These are phyloP conservation scores for Thymus mandschuricus DNA, from an alignment of 257 asterid genomes.

Conservation along the genomic window DNA sequence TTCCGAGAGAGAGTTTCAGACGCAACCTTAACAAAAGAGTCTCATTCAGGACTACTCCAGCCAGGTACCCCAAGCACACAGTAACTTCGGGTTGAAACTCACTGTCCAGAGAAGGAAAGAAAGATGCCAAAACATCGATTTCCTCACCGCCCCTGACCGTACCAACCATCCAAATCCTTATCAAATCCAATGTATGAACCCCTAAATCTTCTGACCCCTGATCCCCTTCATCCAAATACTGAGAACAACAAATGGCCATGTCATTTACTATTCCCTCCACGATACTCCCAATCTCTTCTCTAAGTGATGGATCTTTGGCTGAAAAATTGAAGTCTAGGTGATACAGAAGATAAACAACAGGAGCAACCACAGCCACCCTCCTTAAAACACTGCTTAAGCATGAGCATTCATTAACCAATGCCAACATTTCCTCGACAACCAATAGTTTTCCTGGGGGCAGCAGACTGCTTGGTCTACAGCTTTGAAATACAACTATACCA, in stretches of 20 bases:
- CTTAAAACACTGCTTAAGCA: constrained; percentile 26
- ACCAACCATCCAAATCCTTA: constrained; percentile 39
- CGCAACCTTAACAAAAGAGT: constrained; percentile 36
- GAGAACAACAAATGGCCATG: constrained; percentile 37
- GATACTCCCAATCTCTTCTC: constrained; percentile 33
- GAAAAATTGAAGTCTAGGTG: constrained; percentile 30
- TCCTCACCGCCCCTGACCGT: constrained; percentile 12
- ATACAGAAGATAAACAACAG: constrained; percentile 32
- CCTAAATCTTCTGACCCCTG: constrained; percentile 24
- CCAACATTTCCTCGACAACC: constrained; percentile 23
- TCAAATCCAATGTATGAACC: constrained; percentile 26
- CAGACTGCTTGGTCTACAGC: constrained; percentile 15
- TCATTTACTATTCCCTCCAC: constrained; percentile 28
- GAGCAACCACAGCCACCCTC: constrained; percentile 39
- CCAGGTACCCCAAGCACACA: constrained; percentile 29
- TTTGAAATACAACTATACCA: constrained; percentile 25
- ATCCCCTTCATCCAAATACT: constrained; percentile 26
- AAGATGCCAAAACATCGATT: constrained; percentile 27
- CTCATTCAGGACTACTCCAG: constrained; percentile 44
- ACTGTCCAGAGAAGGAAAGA: constrained; percentile 35
- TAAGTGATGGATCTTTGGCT: constrained; percentile 24
- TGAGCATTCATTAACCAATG: constrained; percentile 22
- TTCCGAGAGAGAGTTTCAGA: constrained; percentile 32
- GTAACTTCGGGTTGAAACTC: constrained; percentile 32
- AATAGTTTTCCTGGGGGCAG: constrained; percentile 28